A percentile compares a stretch with the other conserved stretches of the same genome.
These are phyloP conservation scores for Schwanniomyces polymorphus DNA, from an alignment of 805 yeast species.

Conservation along the genomic window DNA sequence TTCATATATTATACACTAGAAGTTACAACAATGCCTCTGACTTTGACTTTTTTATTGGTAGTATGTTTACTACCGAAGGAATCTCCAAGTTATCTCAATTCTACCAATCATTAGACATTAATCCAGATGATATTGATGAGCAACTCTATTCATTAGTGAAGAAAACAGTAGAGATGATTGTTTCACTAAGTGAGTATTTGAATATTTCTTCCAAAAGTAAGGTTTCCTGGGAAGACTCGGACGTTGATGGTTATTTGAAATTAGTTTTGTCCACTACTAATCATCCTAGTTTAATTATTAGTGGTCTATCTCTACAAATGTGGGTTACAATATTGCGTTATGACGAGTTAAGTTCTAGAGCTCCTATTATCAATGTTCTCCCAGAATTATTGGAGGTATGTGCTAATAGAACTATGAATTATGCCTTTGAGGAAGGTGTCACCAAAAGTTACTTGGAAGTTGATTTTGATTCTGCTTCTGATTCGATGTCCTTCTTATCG, in stretches of 20 bases:
- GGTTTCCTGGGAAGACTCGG: slow-evolving; percentile 55
- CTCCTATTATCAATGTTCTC: slow-evolving; percentile 54
- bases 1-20: slow-evolving; percentile 85
- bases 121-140: slow-evolving; percentile 76
- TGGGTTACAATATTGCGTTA: slow-evolving; percentile 90
- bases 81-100: slow-evolving; percentile 65
- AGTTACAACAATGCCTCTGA: slow-evolving; percentile 65
- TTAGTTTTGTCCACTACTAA: slow-evolving; percentile 78
- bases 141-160: slow-evolving; percentile 77
- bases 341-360: slow-evolving; percentile 65
- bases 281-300: slow-evolving; percentile 83
- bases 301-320: slow-evolving; percentile 87
- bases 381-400: slow-evolving; percentile 74
- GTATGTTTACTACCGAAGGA: slow-evolving; percentile 75
- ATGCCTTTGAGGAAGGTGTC: slow-evolving; percentile 62
- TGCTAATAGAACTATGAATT: slow-evolving; percentile 76
- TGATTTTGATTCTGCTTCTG: slow-evolving; percentile 88
- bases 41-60: slow-evolving; percentile 74
- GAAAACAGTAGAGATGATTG: slow-evolving; percentile 91
- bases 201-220: slow-evolving; percentile 45
- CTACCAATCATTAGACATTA: slow-evolving; percentile 58
- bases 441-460: slow-evolving; percentile 70
- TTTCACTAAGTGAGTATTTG: slow-evolving; percentile 78
- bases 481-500: slow-evolving; percentile 69
- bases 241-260: slow-evolving; percentile 65